Evolutionary conservation across 2,329 filamentous ascomycete genomes (phyloP), one percentile per base, ranked within the genome.

Genomic region (Penicillium polonicum): DNA sequence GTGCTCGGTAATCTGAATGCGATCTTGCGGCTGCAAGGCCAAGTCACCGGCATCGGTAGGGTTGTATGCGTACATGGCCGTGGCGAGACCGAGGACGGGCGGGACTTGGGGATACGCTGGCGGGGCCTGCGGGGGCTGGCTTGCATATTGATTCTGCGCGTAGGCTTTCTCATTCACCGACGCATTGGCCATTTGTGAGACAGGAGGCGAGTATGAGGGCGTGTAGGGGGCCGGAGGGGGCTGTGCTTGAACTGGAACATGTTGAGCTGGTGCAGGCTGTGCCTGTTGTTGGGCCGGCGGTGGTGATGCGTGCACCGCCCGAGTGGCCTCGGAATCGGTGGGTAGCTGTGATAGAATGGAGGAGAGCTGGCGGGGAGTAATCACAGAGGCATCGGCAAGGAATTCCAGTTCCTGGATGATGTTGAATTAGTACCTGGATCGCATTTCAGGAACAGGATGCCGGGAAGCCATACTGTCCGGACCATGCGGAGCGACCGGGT

Each of bases 401-500:
- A 87, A 89, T 76, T 96, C 92, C 60, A 97, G 89, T 79, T 97
- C 92, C 92, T 96, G 65, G 23, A 57, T 46, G 41, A 36, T 57
- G 56, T 27, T 59, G 42, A 21, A 38, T 55, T 36, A 55, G 65
- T 58, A 29, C 27, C 41, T 48, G 13, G 49, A 25, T 5, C n/a
- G 36, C 13, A 39, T 45, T 41, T 52, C 42, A 52, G 44, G 23
- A 49, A 48, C 46, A 49, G 45, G 36, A 52, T 42, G 53, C 57
- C 41, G 44, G 50, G 58, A 56, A 44, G 51, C 73, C 85, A 67
- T 80, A 92, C 91, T 71, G 88, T 91, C 79, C 91, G 92, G 80
- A 96, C 92, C 70, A 85, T 88, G 64, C 91, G 88, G 72, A 96
- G 85, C 72, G 91, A 92, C 78, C 91, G 86, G 80, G 93, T 94